Base-by-base conservation (phyloP, 2,329 filamentous ascomycete genomes). In the Epicoccum nigrum region DNA sequence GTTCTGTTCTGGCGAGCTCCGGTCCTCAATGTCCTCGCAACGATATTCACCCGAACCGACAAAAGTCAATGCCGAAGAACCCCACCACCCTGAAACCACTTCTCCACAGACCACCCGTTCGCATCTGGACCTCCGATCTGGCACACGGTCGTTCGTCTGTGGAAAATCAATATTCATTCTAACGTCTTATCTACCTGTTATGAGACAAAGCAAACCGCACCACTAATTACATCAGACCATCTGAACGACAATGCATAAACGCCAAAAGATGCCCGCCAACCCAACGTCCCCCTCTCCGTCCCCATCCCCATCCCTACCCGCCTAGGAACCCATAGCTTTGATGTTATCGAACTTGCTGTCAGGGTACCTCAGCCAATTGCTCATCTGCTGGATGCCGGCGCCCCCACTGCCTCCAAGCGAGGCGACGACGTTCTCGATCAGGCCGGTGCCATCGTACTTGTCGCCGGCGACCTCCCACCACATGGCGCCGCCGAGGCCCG, bases 381-480 rank as follows among this genome's bases (percentile, higher is more conserved):
- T 49, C 21, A 58, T 68, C 25, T 74, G 69, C 57, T 84, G 79
- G 56, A 85, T 68, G 34, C 70, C 67, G 20, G 64, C 61, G n/a
- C 73, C 71, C 31, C 68, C 65, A 28, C 62, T 69, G 1, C 74
- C 74, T 4, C 75, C 75, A 27, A 79, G 55, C 12, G 71, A 69
- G 32, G 69, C 65, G 19, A 74, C 71, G n/a, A 74, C 73, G 32
- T 73, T 68, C 25, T 64, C 63, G 43, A 80, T 91, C 67, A 97
- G 70, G 20, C 66, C 67, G 62, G 89, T 93, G 0, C 80, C 77
- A 9, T 72, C 73, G 0, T 85, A 86, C 2, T 86, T 86, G 70
- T 97, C 93, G 1, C 84, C 86, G 65, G 88, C 93, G 63, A 85
- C 90, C 76, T 97, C 92, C 90, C 90, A 95, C 91, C 91, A 97